phyloP scores from a whole-genome alignment of 305 asterid genomes.

The Rubia balearica region DNA sequence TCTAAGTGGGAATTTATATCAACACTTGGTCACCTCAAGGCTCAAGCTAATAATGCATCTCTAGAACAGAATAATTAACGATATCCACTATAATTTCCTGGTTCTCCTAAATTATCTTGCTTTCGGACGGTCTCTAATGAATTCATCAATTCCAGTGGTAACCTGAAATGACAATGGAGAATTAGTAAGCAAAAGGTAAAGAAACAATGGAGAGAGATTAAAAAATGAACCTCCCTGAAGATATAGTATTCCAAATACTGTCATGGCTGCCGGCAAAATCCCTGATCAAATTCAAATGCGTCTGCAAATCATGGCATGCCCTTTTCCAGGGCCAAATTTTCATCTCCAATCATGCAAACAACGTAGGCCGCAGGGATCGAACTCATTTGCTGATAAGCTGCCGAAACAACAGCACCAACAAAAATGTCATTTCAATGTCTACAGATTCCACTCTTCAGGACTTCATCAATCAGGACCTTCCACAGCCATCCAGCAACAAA shows the following conservation, averaged over 20 bases:
- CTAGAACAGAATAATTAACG: neutral
- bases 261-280: conserved; percentile 35
- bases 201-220: neutral
- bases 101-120: neutral
- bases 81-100: neutral
- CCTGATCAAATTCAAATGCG: conserved; percentile 37
- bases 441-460: conserved; percentile 11
- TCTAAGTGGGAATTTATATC: too few relatives aligned
- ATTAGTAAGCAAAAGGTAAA: neutral
- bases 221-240: conserved; percentile 35
- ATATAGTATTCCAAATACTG: conserved; percentile 36
- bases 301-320: conserved; percentile 36
- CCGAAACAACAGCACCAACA: conserved; percentile 33
- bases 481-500: conserved; percentile 28
- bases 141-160: neutral
- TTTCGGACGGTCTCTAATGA: neutral
- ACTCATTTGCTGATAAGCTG: conserved; percentile 32
- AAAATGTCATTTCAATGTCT: conserved; percentile 33
- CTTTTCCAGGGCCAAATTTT: conserved; percentile 27
- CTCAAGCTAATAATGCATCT: neutral
- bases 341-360: conserved; percentile 21
- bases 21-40: neutral
- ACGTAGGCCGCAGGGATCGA: neutral
- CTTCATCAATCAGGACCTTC: conserved; percentile 31
- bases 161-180: neutral